phyloP scores from a whole-genome alignment of 805 yeast species.

The Metschnikowia picachoensis region DNA sequence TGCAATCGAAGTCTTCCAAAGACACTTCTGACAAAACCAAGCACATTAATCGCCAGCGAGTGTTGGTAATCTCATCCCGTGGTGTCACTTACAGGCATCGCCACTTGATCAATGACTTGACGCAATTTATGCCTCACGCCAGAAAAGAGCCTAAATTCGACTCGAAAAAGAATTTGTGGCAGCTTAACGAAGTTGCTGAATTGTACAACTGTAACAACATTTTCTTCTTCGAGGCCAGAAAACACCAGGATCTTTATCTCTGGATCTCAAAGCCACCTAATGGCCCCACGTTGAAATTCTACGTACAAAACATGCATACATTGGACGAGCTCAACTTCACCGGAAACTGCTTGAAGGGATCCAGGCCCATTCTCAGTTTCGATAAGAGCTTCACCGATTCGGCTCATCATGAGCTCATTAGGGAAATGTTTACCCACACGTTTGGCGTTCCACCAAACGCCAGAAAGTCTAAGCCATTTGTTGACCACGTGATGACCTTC shows the following conservation, averaged over 20 bases:
- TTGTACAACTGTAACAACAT: constrained; percentile 95
- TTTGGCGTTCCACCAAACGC: constrained; percentile 96
- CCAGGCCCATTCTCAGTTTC: constrained; percentile 89
- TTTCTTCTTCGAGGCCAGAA: constrained; percentile 91
- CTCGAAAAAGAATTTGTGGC: constrained; percentile 81
- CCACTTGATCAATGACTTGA: constrained; percentile 81
- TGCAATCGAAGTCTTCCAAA: constrained; percentile 44
- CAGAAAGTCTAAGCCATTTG: constrained; percentile 88
- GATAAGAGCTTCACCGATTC: constrained; percentile 69
- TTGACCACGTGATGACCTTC: constrained; percentile 93
- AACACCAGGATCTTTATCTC: constrained; percentile 89
- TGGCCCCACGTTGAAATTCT: constrained; percentile 94
- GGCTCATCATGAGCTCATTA: constrained; percentile 66
- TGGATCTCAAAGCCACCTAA: constrained; percentile 97
- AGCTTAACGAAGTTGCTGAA: constrained; percentile 93
- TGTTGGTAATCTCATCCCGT: constrained; percentile 84
- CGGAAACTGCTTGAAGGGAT: constrained; percentile 93
- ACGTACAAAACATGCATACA: constrained; percentile 91
- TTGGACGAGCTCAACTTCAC: constrained; percentile 94
- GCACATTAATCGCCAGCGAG: constrained; percentile 82
- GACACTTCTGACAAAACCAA: constrained; percentile 45
- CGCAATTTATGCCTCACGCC: constrained; percentile 82
- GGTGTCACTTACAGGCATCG: constrained; percentile 96
- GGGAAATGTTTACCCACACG: constrained; percentile 72
- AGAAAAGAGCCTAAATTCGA: constrained; percentile 96